Evolutionary conservation across 192 early-diverging fungal species (phyloP).

Genomic region (Coemansia sp.): DNA sequence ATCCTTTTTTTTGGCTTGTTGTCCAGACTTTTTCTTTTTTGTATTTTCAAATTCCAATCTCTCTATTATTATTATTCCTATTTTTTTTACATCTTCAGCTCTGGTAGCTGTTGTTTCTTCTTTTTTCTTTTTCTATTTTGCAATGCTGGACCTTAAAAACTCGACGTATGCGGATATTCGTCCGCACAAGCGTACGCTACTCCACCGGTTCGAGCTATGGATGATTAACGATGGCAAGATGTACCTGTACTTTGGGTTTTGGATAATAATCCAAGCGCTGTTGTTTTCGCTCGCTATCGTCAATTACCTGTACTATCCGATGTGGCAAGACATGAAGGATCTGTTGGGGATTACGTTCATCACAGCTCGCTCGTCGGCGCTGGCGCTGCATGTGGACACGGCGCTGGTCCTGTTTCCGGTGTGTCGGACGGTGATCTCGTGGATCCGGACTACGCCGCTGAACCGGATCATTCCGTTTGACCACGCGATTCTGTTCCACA

Average conservation of each 20-base stretch:
- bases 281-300: slow-evolving; percentile 63
- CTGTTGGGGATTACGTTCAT: slow-evolving; percentile 61
- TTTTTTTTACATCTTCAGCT: slow-evolving; percentile 7
- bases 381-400: slow-evolving; percentile 78
- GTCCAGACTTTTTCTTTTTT: background rate
- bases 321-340: slow-evolving; percentile 54
- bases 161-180: slow-evolving; percentile 44
- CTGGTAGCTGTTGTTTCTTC: slow-evolving; percentile 12
- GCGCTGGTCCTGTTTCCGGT: slow-evolving; percentile 80
- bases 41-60: background rate
- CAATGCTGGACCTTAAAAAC: slow-evolving; percentile 51
- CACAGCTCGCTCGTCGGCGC: slow-evolving; percentile 63
- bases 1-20: background rate
- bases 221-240: slow-evolving; percentile 56
- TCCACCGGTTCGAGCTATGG: slow-evolving; percentile 54
- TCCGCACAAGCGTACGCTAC: slow-evolving; percentile 37
- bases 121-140: background rate
- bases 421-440: slow-evolving; percentile 79
- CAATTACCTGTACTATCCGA: slow-evolving; percentile 64
- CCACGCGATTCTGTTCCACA: slow-evolving; percentile 82
- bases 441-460: slow-evolving; percentile 72
- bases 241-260: slow-evolving; percentile 61
- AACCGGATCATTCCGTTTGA: slow-evolving; percentile 82
- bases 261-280: slow-evolving; percentile 65
- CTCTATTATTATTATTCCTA: background rate